These are phyloP conservation scores for Lophiostoma macrostomum DNA, from an alignment of 495 filamentous ascomycete genomes.

Conservation along the genomic window DNA sequence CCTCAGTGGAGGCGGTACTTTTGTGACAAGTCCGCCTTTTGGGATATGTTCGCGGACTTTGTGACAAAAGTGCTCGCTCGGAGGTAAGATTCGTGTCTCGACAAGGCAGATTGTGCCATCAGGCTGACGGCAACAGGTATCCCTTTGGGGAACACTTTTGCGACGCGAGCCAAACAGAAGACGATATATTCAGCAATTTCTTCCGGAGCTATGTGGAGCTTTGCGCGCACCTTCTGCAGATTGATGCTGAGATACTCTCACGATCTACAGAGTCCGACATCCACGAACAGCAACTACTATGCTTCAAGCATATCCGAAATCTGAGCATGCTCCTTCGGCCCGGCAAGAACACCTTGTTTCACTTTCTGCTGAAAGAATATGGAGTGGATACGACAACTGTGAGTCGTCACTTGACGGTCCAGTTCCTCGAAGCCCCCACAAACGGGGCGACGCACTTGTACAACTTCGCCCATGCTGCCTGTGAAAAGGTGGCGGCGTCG, in stretches of 20 bases:
- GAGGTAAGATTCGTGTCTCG: slow-evolving; percentile 42
- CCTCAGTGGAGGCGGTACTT: slow-evolving; percentile 38
- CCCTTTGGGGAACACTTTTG: slow-evolving; percentile 27
- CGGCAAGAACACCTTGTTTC: slow-evolving; percentile 13
- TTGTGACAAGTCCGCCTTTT: slow-evolving; percentile 49
- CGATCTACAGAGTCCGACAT: background rate
- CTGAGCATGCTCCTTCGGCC: slow-evolving; percentile 10
- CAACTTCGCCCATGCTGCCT: slow-evolving; percentile 13
- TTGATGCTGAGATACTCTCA: slow-evolving; percentile 13
- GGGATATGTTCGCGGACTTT: slow-evolving; percentile 51
- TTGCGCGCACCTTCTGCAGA: slow-evolving; percentile 19
- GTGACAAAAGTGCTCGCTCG: slow-evolving; percentile 48
- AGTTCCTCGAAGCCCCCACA: slow-evolving; percentile 11
- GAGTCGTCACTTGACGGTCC: background rate
- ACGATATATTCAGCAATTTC: slow-evolving; percentile 16
- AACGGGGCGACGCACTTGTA: slow-evolving; percentile 18
- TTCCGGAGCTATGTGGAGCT: slow-evolving; percentile 21
- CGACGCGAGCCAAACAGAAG: slow-evolving; percentile 11
- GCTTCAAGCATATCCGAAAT: slow-evolving; percentile 17
- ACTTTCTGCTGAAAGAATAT: slow-evolving; percentile 25
- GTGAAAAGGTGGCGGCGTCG: slow-evolving; percentile 5
- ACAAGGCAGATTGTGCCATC: too few relatives aligned
- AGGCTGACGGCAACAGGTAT: slow-evolving; percentile 13
- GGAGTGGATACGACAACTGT: slow-evolving; percentile 8
- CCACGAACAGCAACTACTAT: slow-evolving; percentile 6